Base-by-base conservation (phyloP, 225 moss, liverwort and hornwort genomes). In the Pleurozium schreberi region DNA sequence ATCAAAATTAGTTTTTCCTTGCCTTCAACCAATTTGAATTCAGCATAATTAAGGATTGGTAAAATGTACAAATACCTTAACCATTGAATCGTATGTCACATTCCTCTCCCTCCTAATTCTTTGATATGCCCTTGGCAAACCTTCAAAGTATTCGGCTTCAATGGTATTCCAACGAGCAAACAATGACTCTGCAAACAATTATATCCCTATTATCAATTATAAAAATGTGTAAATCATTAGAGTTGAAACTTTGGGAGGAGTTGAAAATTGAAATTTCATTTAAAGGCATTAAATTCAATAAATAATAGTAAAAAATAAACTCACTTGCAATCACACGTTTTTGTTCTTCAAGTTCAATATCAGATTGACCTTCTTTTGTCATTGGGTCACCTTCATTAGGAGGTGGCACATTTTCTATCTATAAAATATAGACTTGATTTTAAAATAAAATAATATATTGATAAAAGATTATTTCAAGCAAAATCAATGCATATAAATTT, bases 121-220 rank as follows among this genome's bases (percentile, higher is more conserved):
- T 88, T 94, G 93, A 76, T 87, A 98, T 12, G 91, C 93, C 36
- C 18, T 82, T 87, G 95, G 85, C 23, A 97, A 89, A 57, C 91
- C 91, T 74, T 90, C 80, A 89, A 97, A 94, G 70, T 98, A 98
- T 34, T 65, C 90, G 2, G 87, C 75, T 81, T 98, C 98, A 74
- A 97, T 89, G 17, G 16, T 70, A 88, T 92, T 92, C 98, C 98
- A 98, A 40, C 76, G 75, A 38, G 75, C 81, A 83, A 96, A 93
- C 12, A 97, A 90, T 43, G 87, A 83, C 61, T 87, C 93, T 93
- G 1, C 16, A 76, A 47, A 22, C 3, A 84, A 40, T 45, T 2
- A 16, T 63, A 36, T 84, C 3, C 5, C 14, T n/a, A 40, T 27
- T 38, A 11, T 52, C 38, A n/a, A 8, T 66, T 23, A 14, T 57